phyloP scores from a whole-genome alignment of 2,329 filamentous ascomycete genomes.

The Fusarium nurragi region DNA sequence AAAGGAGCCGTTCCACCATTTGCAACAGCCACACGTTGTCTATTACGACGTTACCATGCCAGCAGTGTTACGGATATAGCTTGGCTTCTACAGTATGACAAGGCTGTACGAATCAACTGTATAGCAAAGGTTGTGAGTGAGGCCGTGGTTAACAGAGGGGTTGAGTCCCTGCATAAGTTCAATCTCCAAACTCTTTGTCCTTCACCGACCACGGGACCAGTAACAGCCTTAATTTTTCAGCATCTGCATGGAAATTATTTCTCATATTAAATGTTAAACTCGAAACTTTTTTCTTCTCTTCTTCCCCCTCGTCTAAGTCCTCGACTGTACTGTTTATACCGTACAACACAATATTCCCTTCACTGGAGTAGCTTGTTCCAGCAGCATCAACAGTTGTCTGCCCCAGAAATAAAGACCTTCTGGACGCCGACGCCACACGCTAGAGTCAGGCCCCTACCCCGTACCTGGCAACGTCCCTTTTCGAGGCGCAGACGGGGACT shows the following conservation, averaged over 20 bases:
- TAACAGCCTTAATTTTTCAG: background rate
- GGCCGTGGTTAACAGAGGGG: background rate
- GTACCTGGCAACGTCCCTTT: conserved; percentile 36
- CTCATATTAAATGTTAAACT: background rate
- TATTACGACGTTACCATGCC: conserved; percentile 24
- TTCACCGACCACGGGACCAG: background rate
- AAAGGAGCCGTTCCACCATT: conserved; percentile 23
- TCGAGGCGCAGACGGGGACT: conserved; percentile 40
- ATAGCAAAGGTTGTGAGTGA: background rate
- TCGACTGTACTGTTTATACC: background rate
- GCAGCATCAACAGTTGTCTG: conserved; percentile 21
- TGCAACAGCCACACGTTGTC: conserved; percentile 21
- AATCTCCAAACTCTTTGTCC: conserved; percentile 5
- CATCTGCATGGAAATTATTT: background rate
- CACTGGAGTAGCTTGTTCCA: conserved; percentile 28
- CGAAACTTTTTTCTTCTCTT: background rate
- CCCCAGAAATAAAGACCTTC: conserved; percentile 38
- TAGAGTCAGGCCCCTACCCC: conserved; percentile 29
- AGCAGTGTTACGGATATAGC: conserved; percentile 27
- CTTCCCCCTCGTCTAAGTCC: background rate
- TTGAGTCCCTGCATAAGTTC: conserved; percentile 21
- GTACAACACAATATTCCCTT: conserved; percentile 13
- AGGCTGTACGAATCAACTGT: background rate
- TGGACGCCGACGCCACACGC: conserved; percentile 37
- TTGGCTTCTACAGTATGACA: conserved; percentile 35